Evolutionary conservation across 2,329 filamentous ascomycete genomes (phyloP).

Genomic region (Colletotrichum noveboracense): DNA sequence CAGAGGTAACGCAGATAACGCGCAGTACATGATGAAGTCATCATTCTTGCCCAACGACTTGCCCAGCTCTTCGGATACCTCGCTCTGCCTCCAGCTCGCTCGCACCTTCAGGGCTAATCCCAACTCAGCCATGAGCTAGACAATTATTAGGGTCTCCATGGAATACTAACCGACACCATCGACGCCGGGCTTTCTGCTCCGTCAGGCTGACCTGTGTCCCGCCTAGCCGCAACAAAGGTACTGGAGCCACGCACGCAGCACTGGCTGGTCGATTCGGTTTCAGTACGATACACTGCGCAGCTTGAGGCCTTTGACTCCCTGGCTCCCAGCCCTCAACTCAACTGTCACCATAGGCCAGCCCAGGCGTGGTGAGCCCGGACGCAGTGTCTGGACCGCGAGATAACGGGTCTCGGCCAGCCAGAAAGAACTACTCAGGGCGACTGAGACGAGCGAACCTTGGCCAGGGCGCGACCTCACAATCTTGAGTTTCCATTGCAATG

Average conservation of each 20-base stretch:
- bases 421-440: not conserved
- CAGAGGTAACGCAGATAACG: not conserved
- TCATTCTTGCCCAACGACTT: not conserved
- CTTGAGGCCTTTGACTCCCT: not conserved
- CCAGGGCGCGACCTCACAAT: not conserved
- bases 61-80: not conserved
- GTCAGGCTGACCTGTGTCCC: not conserved
- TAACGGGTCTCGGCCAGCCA: not conserved
- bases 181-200: conserved; percentile 1
- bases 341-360: not conserved
- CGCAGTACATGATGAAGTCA: not conserved
- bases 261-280: not conserved
- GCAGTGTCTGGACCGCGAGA: not conserved
- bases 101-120: not conserved
- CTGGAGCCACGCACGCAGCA: conserved; percentile 6
- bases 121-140: not conserved
- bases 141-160: conserved; percentile 5
- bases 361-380: not conserved
- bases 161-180: not conserved
- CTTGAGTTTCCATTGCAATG: conserved; percentile 3
- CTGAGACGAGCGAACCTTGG: not conserved
- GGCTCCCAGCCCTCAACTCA: not conserved
- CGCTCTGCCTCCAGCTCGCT: not conserved
- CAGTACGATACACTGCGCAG: not conserved
- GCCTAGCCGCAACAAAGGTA: not conserved